Conservation (phyloP, 2,329 filamentous ascomycete genomes). For the Pestalotiopsis sp. region DNA sequence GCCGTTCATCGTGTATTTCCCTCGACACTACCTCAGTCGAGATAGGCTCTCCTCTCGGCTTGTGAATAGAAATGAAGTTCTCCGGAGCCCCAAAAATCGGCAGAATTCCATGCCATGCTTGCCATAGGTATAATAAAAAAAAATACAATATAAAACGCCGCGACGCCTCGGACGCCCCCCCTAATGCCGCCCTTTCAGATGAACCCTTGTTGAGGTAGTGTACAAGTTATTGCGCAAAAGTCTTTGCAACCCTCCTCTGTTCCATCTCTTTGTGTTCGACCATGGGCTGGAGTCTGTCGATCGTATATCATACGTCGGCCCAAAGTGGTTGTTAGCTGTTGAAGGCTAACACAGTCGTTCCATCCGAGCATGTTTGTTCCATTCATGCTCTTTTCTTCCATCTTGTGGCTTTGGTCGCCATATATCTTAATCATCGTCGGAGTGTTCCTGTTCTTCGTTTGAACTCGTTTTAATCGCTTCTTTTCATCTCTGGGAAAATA, state of each 20-base stretch:
- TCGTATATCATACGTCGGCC: too few species aligned
- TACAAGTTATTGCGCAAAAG: neutral
- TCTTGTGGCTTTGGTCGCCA: neutral
- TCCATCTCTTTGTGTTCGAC: neutral
- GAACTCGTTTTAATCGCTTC: neutral
- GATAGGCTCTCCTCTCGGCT: too few species aligned
- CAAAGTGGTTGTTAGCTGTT: neutral
- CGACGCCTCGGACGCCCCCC: constrained; percentile 23
- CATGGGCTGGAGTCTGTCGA: neutral
- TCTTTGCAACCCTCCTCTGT: neutral
- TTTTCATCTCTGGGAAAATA: neutral
- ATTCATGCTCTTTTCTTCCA: neutral
- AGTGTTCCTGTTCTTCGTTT: neutral
- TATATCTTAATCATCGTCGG: neutral
- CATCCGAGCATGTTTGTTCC: neutral
- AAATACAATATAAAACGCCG: neutral
- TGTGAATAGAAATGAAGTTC: too few species aligned
- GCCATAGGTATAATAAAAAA: neutral
- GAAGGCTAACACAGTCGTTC: neutral
- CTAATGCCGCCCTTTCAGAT: constrained; percentile 26
- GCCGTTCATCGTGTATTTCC: too few species aligned
- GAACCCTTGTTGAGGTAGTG: constrained; percentile 14
- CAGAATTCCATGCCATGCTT: neutral
- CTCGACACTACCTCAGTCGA: too few species aligned
- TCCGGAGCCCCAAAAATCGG: too few species aligned